Conservation (phyloP, 179 eudicot genomes). For the Spergularia azorica region DNA sequence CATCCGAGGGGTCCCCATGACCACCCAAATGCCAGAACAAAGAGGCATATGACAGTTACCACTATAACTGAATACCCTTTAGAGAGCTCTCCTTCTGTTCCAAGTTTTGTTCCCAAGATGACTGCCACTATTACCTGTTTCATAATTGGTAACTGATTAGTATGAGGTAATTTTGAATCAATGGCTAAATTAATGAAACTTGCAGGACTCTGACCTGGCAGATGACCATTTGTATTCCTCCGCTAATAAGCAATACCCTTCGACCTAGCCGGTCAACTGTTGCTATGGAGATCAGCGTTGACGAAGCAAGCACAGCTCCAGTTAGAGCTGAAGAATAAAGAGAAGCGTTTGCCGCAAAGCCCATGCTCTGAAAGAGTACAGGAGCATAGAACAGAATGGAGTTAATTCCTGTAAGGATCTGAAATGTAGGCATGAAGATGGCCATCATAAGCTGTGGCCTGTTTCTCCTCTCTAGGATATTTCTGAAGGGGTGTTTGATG, state of each 20-base stretch:
- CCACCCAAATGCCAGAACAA: conserved; percentile 86
- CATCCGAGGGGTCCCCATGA: conserved; percentile 95
- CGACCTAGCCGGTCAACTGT: conserved; percentile 72
- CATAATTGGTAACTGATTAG: not conserved
- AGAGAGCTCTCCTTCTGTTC: conserved; percentile 53
- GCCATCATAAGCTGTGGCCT: conserved; percentile 89
- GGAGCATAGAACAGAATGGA: conserved; percentile 84
- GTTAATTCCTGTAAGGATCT: conserved; percentile 86
- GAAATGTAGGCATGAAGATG: conserved; percentile 79
- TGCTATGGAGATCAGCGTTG: conserved; percentile 75
- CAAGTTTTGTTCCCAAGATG: conserved; percentile 68
- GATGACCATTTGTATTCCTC: conserved; percentile 74
- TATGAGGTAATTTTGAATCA: not conserved
- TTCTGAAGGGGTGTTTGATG: conserved; percentile 70
- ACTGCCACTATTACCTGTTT: conserved; percentile 73
- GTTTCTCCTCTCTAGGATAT: conserved; percentile 66
- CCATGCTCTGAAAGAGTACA: conserved; percentile 77
- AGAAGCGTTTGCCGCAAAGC: conserved; percentile 65
- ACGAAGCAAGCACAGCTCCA: conserved; percentile 67
- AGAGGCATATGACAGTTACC: conserved; percentile 79
- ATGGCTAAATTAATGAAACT: too few relatives aligned
- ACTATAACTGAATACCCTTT: conserved; percentile 61
- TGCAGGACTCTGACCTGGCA: conserved; percentile 49
- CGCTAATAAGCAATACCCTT: conserved; percentile 62
- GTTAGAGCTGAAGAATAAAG: conserved; percentile 79